Evolutionary conservation across 1,284 basidiomycete species (phyloP).

Genomic region (Cutaneotrichosporon sp.): DNA sequence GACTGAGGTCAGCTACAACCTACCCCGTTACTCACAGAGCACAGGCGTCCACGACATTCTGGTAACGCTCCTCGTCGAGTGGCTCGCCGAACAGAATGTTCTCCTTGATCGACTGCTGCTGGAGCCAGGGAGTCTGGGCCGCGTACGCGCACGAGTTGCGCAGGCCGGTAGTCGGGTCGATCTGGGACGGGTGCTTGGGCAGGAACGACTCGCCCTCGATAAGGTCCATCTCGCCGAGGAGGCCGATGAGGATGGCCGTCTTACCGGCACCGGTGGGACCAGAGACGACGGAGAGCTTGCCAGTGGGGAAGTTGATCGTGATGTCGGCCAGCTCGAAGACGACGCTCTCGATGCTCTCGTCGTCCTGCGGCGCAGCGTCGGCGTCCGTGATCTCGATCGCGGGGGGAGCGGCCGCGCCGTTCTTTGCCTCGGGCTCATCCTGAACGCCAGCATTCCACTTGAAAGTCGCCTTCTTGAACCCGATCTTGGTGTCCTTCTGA

Average conservation of each 20-base stretch:
- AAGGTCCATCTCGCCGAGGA: slow-evolving; percentile 65
- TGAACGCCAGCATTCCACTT: slow-evolving; percentile 62
- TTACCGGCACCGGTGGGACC: slow-evolving; percentile 74
- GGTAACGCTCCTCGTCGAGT: slow-evolving; percentile 68
- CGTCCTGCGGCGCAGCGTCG: neutral
- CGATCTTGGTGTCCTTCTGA: slow-evolving; percentile 57
- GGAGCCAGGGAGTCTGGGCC: slow-evolving; percentile 82
- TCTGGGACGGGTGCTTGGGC: slow-evolving; percentile 63
- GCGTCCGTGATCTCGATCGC: neutral
- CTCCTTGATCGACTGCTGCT: slow-evolving; percentile 59
- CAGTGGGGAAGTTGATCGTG: slow-evolving; percentile 67
- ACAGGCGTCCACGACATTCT: slow-evolving; percentile 73
- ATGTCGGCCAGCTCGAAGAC: slow-evolving; percentile 68
- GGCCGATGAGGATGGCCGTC: slow-evolving; percentile 53
- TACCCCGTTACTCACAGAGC: slow-evolving; percentile 59
- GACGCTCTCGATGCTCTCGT: slow-evolving; percentile 6
- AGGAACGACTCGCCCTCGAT: slow-evolving; percentile 63
- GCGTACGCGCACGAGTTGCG: slow-evolving; percentile 78
- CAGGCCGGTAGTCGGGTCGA: slow-evolving; percentile 63
- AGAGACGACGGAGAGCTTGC: slow-evolving; percentile 66
- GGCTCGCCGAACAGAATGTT: slow-evolving; percentile 70
- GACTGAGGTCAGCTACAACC: slow-evolving; percentile 14
- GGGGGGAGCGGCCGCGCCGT: slow-evolving; percentile 23
- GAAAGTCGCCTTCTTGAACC: slow-evolving; percentile 66
- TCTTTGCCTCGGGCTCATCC: slow-evolving; percentile 15